Evolutionary conservation across 495 filamentous ascomycete species (phyloP).

Genomic region (Penicillium coffeae): DNA sequence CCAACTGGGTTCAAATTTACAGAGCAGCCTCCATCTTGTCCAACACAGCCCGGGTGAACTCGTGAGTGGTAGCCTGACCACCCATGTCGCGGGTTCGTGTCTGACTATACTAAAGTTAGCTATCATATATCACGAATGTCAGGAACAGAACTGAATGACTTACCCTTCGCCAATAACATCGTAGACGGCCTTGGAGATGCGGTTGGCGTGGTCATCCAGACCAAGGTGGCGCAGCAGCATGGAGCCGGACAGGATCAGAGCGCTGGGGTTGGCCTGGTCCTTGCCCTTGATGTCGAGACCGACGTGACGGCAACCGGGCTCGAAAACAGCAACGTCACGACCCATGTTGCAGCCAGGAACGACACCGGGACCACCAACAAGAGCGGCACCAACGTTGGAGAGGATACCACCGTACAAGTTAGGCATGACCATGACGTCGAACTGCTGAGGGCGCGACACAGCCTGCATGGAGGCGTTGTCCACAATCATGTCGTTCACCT

Average conservation of each 20-base stretch:
- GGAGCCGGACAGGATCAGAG: conserved; percentile 86
- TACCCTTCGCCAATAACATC: conserved; percentile 93
- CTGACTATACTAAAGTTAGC: conserved; percentile 59
- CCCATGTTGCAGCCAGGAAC: conserved; percentile 99
- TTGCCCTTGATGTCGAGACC: conserved; percentile 99
- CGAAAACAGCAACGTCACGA: conserved; percentile 95
- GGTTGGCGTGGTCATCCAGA: conserved; percentile 94
- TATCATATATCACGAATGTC: too few relatives aligned
- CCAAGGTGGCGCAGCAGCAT: conserved; percentile 97
- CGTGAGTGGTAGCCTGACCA: conserved; percentile 79
- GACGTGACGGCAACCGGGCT: conserved; percentile 97
- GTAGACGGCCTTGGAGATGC: conserved; percentile 96
- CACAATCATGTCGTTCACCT: conserved; percentile 98
- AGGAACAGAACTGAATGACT: too few relatives aligned
- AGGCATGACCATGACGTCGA: conserved; percentile 99
- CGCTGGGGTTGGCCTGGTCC: conserved; percentile 97
- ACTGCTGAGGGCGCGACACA: conserved; percentile 92
- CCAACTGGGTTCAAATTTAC: conserved; percentile 26
- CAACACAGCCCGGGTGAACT: conserved; percentile 91
- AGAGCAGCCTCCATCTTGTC: conserved; percentile 79
- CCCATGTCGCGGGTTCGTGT: conserved; percentile 92
- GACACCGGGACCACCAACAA: conserved; percentile 96
- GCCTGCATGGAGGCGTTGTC: conserved; percentile 99
- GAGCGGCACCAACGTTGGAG: conserved; percentile 96
- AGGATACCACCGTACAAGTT: conserved; percentile 98